Conservation (phyloP, 257 asterid species). For the Cynanchum wilfordii region DNA sequence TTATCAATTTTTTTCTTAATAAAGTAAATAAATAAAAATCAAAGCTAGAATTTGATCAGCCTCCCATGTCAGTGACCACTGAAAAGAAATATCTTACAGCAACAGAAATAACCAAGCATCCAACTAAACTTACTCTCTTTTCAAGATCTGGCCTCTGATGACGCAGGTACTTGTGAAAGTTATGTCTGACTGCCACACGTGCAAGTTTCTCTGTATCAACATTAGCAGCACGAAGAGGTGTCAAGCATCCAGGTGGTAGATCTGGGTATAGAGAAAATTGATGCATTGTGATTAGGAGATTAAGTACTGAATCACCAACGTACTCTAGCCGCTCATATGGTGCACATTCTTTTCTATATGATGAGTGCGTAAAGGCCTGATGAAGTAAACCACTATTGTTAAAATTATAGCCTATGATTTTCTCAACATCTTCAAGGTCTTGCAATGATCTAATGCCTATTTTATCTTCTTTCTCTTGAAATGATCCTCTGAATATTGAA, state of each 20-base stretch:
- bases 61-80: not conserved
- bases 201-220: slow-evolving; percentile 95
- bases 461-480: slow-evolving; percentile 25
- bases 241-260: slow-evolving; percentile 64
- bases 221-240: slow-evolving; percentile 86
- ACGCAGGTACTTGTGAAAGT: slow-evolving; percentile 56
- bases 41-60: not conserved
- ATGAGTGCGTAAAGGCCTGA: slow-evolving; percentile 73
- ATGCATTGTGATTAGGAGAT: slow-evolving; percentile 56
- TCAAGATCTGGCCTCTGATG: slow-evolving; percentile 38
- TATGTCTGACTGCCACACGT: slow-evolving; percentile 62
- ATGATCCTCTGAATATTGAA: slow-evolving; percentile 20
- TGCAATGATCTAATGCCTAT: slow-evolving; percentile 22
- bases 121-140: slow-evolving; percentile 37
- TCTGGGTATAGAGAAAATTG: slow-evolving; percentile 57
- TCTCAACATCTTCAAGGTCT: slow-evolving; percentile 53
- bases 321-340: slow-evolving; percentile 80
- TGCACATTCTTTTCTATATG: slow-evolving; percentile 38
- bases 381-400: slow-evolving; percentile 41
- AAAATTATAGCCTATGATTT: slow-evolving; percentile 59
- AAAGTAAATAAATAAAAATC: too few species aligned
- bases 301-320: slow-evolving; percentile 69
- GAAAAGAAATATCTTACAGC: not conserved
- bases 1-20: too few species aligned
- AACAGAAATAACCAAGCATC: not conserved